Evolutionary conservation across 352 stramenopile species (phyloP), one percentile per base, ranked within the genome.

Genomic region (Phytopythium kandeliae): DNA sequence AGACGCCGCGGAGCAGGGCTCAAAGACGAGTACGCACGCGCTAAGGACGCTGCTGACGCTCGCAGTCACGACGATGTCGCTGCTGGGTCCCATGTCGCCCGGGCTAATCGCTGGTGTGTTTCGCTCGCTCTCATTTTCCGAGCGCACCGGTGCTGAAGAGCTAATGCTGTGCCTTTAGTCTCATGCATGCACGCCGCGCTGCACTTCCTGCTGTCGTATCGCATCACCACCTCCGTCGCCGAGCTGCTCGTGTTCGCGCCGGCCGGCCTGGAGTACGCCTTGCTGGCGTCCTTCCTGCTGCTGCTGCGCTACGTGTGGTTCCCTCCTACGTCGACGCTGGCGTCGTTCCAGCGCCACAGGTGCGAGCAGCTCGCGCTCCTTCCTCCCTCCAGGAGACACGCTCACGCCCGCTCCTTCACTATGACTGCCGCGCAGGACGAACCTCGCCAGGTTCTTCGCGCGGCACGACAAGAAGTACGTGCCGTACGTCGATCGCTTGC

Each of bases 381-480:
- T n/a, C n/a, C n/a, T n/a, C n/a, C n/a, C n/a, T n/a, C n/a, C n/a
- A n/a, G n/a, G n/a, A n/a, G n/a, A n/a, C n/a, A n/a, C n/a, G n/a
- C n/a, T n/a, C n/a, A n/a, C n/a, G n/a, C n/a, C n/a, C n/a, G n/a
- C n/a, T n/a, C n/a, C n/a, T n/a, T n/a, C n/a, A n/a, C 28, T 31
- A 9, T 4, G 9, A 31, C 28, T 9, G 28, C 4, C 28, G 9
- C 28, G 28, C 45, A 50, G 44, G 44, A 28, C 28, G 11, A 50
- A 71, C 34, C 57, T 86, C 35, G 58, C 63, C 33, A 25, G 21
- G 6, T 86, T 84, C 58, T 86, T 84, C 43, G 16, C 57, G 30
- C 51, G 65, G 31, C 63, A 86, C 55, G 71, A 86, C 53, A 58
- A 35, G 31, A 60, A 70, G 52, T 79, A 74, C 51, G 49, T 75